Conservation (phyloP, 2,329 filamentous ascomycete genomes). For the Emydomyces testavorans region DNA sequence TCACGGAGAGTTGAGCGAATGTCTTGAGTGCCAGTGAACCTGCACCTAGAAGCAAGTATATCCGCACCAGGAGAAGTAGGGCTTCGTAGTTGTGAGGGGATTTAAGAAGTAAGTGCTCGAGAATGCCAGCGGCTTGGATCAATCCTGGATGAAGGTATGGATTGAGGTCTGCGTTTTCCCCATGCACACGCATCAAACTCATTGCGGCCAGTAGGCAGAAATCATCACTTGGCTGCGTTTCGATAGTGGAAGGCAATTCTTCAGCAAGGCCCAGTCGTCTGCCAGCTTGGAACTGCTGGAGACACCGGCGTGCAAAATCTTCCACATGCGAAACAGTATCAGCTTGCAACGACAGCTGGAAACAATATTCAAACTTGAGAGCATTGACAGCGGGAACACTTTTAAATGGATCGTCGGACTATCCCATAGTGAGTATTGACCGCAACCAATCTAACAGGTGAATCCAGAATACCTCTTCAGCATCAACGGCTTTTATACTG, state of each 20-base stretch:
- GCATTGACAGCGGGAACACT: slow-evolving; percentile 31
- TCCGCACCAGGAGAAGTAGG: slow-evolving; percentile 34
- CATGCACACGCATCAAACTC: slow-evolving; percentile 28
- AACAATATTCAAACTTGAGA: slow-evolving; percentile 35
- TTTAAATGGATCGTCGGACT: slow-evolving; percentile 20
- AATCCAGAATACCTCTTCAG: slow-evolving; percentile 16
- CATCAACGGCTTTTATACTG: slow-evolving; percentile 4
- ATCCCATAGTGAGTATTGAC: slow-evolving; percentile 3
- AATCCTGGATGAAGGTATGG: slow-evolving; percentile 23
- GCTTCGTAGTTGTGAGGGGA: slow-evolving; percentile 40
- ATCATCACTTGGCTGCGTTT: slow-evolving; percentile 36
- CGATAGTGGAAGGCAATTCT: slow-evolving; percentile 27
- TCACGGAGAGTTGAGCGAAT: slow-evolving; percentile 38
- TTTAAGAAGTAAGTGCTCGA: slow-evolving; percentile 31
- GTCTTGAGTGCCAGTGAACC: slow-evolving; percentile 37
- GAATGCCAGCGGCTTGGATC: slow-evolving; percentile 26
- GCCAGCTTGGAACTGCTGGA: slow-evolving; percentile 25
- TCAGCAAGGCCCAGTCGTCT: slow-evolving; percentile 18
- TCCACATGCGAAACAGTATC: slow-evolving; percentile 23
- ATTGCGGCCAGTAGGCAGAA: slow-evolving; percentile 36
- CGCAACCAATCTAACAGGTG: neutral
- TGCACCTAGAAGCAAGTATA: slow-evolving; percentile 36
- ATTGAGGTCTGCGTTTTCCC: slow-evolving; percentile 16
- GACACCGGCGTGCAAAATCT: slow-evolving; percentile 31
- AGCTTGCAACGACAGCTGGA: slow-evolving; percentile 25